Conservation (phyloP, 1,284 basidiomycete species). For the Marasmius fiardii region DNA sequence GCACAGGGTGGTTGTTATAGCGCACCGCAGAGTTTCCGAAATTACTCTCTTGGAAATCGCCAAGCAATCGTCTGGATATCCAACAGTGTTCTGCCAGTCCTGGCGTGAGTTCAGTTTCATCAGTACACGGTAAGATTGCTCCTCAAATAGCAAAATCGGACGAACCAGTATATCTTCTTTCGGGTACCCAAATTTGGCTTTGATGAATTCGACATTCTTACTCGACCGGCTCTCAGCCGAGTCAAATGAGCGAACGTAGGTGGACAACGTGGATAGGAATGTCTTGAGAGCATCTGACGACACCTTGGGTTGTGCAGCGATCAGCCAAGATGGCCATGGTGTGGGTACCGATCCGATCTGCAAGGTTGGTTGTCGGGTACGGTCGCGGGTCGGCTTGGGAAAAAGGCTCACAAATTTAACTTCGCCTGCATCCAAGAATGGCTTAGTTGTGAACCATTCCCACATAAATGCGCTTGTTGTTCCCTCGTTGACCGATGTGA, state of each 20-base stretch:
- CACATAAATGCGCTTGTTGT: conserved; percentile 86
- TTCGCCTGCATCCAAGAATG: conserved; percentile 80
- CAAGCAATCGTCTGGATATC: conserved; percentile 67
- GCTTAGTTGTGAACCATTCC: conserved; percentile 99
- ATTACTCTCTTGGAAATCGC: conserved; percentile 65
- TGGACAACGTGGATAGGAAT: conserved; percentile 67
- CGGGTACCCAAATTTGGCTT: conserved; percentile 76
- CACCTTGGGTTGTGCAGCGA: conserved; percentile 75
- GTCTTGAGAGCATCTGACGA: conserved; percentile 43
- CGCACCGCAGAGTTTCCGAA: conserved; percentile 66
- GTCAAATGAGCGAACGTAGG: conserved; percentile 68
- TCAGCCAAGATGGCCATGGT: conserved; percentile 96
- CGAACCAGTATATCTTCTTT: conserved; percentile 70
- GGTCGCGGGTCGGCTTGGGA: background rate
- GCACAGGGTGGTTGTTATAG: conserved; percentile 6
- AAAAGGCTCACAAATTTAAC: conserved; percentile 71
- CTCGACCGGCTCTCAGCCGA: conserved; percentile 56
- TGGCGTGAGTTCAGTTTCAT: conserved; percentile 27
- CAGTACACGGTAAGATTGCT: background rate
- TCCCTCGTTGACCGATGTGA: conserved; percentile 87
- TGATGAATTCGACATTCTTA: conserved; percentile 73
- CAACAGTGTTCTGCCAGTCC: conserved; percentile 82
- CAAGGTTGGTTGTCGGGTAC: background rate
- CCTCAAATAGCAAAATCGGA: background rate
- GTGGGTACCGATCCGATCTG: conserved; percentile 88